phyloP scores from a whole-genome alignment of 1,284 basidiomycete genomes.

The Melampsora occidentalis region DNA sequence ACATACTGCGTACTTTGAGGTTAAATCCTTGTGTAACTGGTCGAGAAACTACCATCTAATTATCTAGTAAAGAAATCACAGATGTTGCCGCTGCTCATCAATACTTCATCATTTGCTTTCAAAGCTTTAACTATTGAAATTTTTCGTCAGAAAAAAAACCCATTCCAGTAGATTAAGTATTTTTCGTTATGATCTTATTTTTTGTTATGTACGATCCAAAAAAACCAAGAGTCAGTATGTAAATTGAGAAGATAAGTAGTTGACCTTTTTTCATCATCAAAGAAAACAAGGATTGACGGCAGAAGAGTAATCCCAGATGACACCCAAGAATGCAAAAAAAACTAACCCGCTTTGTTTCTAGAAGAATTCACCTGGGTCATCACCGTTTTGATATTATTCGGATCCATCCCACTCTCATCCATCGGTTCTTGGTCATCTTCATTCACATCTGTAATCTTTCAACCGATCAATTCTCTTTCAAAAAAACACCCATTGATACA shows the following conservation, averaged over 20 bases:
- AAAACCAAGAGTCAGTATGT: background rate
- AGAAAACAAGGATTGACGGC: no score
- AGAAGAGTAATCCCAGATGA: no score
- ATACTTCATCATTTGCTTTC: constrained; percentile 28
- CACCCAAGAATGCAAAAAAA: background rate
- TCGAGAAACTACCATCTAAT: no score
- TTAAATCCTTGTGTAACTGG: no score
- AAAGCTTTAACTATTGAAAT: constrained; percentile 23
- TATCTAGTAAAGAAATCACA: no score
- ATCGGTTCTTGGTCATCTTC: constrained; percentile 23
- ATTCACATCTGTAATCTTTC: constrained; percentile 7
- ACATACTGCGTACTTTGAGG: no score
- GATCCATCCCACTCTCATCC: constrained; percentile 28
- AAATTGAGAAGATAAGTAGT: background rate
- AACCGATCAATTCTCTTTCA: no score
- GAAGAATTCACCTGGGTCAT: constrained; percentile 34
- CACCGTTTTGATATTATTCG: constrained; percentile 34
- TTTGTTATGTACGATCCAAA: background rate
- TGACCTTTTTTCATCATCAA: no score
- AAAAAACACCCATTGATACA: no score
- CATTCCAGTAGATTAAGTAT: background rate
- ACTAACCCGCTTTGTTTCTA: constrained; percentile 38
- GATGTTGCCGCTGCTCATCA: no score
- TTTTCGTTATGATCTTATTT: no score
- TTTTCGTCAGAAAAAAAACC: no score